phyloP scores from a whole-genome alignment of 202 grass and related monocot species.

The Zoysia matrella region DNA sequence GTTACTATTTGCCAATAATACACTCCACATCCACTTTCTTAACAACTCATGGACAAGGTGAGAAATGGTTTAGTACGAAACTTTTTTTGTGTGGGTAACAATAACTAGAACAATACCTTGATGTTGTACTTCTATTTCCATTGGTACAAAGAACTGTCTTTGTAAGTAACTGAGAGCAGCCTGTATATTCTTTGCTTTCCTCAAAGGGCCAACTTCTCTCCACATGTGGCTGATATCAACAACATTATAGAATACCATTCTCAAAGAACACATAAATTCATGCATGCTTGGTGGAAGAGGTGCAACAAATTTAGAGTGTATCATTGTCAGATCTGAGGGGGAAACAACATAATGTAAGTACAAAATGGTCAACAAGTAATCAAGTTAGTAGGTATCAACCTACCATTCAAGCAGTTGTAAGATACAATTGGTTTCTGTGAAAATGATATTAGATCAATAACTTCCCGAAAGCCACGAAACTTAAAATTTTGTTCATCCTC shows the following conservation, averaged over 20 bases:
- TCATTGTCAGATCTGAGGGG: conserved; percentile 83
- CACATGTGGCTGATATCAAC: conserved; percentile 86
- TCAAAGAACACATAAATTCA: conserved; percentile 90
- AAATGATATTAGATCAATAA: conserved; percentile 85
- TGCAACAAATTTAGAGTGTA: conserved; percentile 85
- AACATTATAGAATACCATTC: conserved; percentile 82
- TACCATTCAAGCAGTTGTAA: conserved; percentile 87
- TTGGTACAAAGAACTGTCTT: conserved; percentile 66
- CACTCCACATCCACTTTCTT: conserved; percentile 6
- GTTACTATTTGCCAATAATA: conserved; percentile 21
- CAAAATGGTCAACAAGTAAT: conserved; percentile 21
- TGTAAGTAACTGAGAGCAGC: conserved; percentile 75
- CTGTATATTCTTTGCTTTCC: conserved; percentile 82
- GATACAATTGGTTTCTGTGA: conserved; percentile 91
- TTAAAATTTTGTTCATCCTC: conserved; percentile 82
- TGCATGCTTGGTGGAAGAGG: conserved; percentile 67
- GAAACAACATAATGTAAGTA: conserved; percentile 16
- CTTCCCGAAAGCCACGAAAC: conserved; percentile 81
- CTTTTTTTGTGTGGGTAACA: conserved; percentile 4
- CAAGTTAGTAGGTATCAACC: conserved; percentile 25
- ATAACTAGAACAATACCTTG: conserved; percentile 60
- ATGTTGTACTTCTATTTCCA: conserved; percentile 74
- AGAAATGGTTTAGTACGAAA: conserved; percentile 30
- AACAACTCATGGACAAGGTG: conserved; percentile 20
- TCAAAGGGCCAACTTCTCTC: conserved; percentile 76